Conservation (phyloP, 2,329 filamentous ascomycete species). For the Aspergillus calidoustus region DNA sequence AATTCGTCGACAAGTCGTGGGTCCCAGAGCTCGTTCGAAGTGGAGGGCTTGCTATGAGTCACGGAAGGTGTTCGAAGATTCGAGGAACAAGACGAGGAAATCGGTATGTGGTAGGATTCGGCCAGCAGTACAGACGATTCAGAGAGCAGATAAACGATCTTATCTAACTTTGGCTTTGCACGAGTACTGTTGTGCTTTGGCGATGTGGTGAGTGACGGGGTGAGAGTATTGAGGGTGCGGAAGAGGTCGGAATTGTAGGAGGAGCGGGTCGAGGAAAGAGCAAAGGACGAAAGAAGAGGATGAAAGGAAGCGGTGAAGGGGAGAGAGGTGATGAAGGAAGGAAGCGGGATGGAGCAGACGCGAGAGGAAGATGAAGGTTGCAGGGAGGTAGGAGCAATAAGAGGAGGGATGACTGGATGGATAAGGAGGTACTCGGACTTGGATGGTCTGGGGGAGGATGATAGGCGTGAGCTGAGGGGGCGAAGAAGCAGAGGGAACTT, state of each 20-base stretch:
- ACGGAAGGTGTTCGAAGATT: constrained; percentile 26
- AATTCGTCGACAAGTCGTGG: constrained; percentile 19
- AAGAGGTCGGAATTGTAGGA: constrained; percentile 13
- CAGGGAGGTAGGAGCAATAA: constrained; percentile 17
- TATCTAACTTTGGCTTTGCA: constrained; percentile 14
- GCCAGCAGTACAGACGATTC: constrained; percentile 20
- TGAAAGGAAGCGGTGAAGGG: constrained; percentile 19
- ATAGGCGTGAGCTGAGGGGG: constrained; percentile 15
- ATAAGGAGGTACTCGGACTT: constrained; percentile 23
- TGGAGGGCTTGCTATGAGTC: constrained; percentile 29
- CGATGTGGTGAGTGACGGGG: constrained; percentile 11
- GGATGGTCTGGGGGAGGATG: constrained; percentile 12
- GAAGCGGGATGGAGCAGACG: constrained; percentile 23
- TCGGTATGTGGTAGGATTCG: constrained; percentile 12
- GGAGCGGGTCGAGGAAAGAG: constrained; percentile 23
- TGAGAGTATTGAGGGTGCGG: constrained; percentile 7
- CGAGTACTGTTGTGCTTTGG: constrained; percentile 17
- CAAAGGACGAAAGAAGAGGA: constrained; percentile 19
- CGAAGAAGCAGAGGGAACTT: constrained; percentile 21
- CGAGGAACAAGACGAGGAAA: constrained; percentile 20
- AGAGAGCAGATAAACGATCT: constrained; percentile 23
- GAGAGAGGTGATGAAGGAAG: constrained; percentile 19
- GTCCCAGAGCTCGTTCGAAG: constrained; percentile 23
- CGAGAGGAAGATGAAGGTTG: constrained; percentile 26
- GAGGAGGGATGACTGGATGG: constrained; percentile 19